These are phyloP conservation scores for Arachis monticola DNA, from an alignment of 331 rosid genomes.

Conservation along the genomic window DNA sequence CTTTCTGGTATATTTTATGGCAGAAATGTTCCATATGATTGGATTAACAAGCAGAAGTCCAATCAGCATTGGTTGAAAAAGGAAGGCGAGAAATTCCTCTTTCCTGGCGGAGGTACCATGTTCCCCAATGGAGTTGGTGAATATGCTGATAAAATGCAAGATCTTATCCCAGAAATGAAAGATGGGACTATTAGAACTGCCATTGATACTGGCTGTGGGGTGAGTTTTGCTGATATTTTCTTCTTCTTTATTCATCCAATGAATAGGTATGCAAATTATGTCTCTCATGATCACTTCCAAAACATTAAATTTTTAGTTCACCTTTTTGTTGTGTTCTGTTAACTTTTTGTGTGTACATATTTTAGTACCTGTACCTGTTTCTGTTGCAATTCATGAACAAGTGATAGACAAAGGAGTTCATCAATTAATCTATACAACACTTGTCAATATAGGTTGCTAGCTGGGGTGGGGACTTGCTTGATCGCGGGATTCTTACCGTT, in stretches of 20 bases:
- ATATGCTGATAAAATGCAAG: constrained; percentile 86
- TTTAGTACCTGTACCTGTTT: constrained; percentile 10
- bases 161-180: constrained; percentile 92
- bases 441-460: constrained; percentile 86
- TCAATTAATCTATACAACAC: constrained; percentile 28
- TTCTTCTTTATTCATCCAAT: neutral
- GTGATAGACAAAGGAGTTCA: constrained; percentile 1
- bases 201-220: constrained; percentile 99
- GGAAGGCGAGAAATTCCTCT: constrained; percentile 92
- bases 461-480: constrained; percentile 98
- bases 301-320: constrained; percentile 24
- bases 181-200: constrained; percentile 96
- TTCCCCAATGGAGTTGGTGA: constrained; percentile 91
- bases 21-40: constrained; percentile 97
- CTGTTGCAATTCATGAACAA: constrained; percentile 14
- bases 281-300: neutral
- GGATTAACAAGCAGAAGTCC: constrained; percentile 96
- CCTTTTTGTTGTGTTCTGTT: constrained; percentile 12
- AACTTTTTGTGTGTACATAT: neutral
- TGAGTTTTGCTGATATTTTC: constrained; percentile 46
- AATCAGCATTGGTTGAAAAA: constrained; percentile 96
- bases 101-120: constrained; percentile 99
- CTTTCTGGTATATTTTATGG: constrained; percentile 33
- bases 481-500: constrained; percentile 88
- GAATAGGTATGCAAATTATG: neutral